Evolutionary conservation across 352 stramenopile genomes (phyloP), one percentile per base, ranked within the genome.

Genomic region (Pythium phragmiticola): DNA sequence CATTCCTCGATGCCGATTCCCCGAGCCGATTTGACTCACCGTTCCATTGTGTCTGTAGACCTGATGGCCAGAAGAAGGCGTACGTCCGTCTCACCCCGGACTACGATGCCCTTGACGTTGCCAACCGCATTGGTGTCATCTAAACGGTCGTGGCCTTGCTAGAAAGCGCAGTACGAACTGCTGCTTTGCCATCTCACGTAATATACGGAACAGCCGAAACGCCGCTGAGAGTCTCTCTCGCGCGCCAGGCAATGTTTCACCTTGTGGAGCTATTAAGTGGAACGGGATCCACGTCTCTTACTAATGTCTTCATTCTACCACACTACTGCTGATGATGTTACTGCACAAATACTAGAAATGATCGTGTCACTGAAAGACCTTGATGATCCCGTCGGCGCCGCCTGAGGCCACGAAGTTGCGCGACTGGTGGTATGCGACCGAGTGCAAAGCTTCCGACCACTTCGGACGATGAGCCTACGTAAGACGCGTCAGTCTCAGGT

Each of bases 81-180:
- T 99, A 99, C 82, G 97, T 99, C 60, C 90, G 95, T 74, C 85
- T 99, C 65, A 98, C 94, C 68, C 89, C 97, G 75, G 97, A 99
- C 80, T 98, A 98, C 82, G 98, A 99, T 90, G 98, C 98, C 57
- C 89, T 99, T 76, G 98, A 99, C 88, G 96, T 99, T 79, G 98
- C 98, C 65, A 99, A 99, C 92, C 94, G 96, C 80, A 99, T 99
- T 84, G 97, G 97, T 80, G 98, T 99, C 71, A 99, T 99, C 90
- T 99, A 99, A 99, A 75, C 66, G 56, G 67, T 69, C 56, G 69
- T 65, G 21, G 66, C 53, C 67, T 64, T 70, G 67, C 57, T 75
- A 65, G 23, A 43, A 56, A 65, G 63, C 63, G 42, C 69, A 68
- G 63, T 74, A 64, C 63, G 68, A 82, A 78, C 62, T 39, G 74